Percentiles rank a stretch among this genome's conserved stretches.
Evolutionary conservation across 345 rosid genomes (phyloP).

Genomic region (Hibiscus trionum): DNA sequence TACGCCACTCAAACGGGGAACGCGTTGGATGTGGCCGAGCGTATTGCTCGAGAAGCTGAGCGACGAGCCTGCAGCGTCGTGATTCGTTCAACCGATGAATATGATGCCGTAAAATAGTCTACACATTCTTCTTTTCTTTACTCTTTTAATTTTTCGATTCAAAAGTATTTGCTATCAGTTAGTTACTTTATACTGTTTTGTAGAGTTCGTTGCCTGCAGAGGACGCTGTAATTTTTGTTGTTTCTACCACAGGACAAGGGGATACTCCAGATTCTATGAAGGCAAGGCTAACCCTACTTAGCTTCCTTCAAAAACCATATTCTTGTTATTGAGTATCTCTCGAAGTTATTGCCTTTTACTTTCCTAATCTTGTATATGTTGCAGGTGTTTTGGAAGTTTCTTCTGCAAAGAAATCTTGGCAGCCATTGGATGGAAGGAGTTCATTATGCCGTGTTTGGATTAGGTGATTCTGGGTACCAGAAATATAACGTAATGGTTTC

Average conservation of each 20-base stretch:
- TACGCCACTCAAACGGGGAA: constrained; percentile 90
- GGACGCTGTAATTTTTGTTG: constrained; percentile 64
- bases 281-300: constrained; percentile 24
- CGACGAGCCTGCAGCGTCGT: constrained; percentile 50
- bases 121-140: background rate
- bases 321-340: background rate
- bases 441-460: constrained; percentile 75
- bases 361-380: background rate
- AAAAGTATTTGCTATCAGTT: background rate
- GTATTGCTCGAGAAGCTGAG: constrained; percentile 71
- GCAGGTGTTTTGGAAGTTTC: constrained; percentile 82
- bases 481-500: constrained; percentile 58
- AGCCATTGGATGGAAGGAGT: constrained; percentile 59
- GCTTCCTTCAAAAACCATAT: background rate
- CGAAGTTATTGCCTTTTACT: background rate
- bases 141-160: background rate
- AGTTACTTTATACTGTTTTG: background rate
- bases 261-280: constrained; percentile 84
- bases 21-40: constrained; percentile 80
- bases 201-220: constrained; percentile 58
- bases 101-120: constrained; percentile 40
- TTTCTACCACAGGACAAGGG: constrained; percentile 95
- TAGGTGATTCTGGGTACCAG: constrained; percentile 91
- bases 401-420: constrained; percentile 55
- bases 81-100: constrained; percentile 52